Evolutionary conservation across 2,329 filamentous ascomycete genomes (phyloP).

Genomic region (Colletotrichum magnum): DNA sequence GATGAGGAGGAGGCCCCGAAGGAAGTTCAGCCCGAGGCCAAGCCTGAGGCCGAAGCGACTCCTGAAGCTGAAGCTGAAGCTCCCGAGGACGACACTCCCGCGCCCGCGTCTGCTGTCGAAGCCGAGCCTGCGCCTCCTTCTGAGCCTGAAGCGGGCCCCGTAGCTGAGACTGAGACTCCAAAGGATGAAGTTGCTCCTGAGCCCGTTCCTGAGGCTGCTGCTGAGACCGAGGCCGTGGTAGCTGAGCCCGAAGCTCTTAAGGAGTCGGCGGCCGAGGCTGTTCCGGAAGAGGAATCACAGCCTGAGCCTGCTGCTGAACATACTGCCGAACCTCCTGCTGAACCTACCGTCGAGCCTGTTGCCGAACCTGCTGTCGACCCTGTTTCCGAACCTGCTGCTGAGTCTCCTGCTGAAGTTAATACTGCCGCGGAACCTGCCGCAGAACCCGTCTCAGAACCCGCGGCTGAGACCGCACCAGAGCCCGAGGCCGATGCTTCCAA

Average conservation of each 20-base stretch:
- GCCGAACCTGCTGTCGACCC: too few species aligned
- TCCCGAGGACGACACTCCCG: conserved; percentile 1
- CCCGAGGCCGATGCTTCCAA: not conserved
- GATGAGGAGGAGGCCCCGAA: not conserved
- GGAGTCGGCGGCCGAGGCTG: not conserved
- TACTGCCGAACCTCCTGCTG: too few species aligned
- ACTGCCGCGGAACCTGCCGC: not conserved
- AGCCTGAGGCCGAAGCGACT: not conserved
- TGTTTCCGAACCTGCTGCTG: too few species aligned
- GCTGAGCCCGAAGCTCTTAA: not conserved
- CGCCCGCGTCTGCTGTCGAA: not conserved
- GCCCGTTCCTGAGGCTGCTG: not conserved
- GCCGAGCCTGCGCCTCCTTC: not conserved
- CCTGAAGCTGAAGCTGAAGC: not conserved
- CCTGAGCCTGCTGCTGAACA: conserved; percentile 3
- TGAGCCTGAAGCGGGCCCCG: not conserved
- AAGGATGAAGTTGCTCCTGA: conserved; percentile 7
- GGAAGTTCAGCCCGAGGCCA: conserved; percentile 2
- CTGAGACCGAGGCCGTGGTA: not conserved
- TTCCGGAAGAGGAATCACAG: not conserved
- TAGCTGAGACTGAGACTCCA: not conserved
- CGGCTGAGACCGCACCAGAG: not conserved
- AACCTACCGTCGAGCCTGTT: too few species aligned
- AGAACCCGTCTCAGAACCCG: not conserved
- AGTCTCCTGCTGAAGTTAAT: too few species aligned